These are phyloP conservation scores for Tetrapisispora fleetii DNA, from an alignment of 805 yeast species.

Conservation along the genomic window DNA sequence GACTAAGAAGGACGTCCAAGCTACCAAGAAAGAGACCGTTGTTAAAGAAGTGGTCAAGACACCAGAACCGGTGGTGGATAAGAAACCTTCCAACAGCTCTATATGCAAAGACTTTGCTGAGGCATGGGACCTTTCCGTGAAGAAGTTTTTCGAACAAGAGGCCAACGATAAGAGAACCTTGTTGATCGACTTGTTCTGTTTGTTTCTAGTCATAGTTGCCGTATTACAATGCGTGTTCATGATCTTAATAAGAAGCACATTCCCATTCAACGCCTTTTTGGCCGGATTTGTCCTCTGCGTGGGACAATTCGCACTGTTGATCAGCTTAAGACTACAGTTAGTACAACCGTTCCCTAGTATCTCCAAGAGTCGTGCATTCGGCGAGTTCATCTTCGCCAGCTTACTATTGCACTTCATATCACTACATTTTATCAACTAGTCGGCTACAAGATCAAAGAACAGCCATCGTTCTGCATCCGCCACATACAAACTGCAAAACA, in stretches of 20 bases:
- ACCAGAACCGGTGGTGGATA: not conserved
- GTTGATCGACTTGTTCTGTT: conserved; percentile 70
- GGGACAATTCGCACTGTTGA: conserved; percentile 89
- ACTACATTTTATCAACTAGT: conserved; percentile 76
- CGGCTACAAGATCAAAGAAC: no score
- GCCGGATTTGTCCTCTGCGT: conserved; percentile 90
- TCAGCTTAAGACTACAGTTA: conserved; percentile 69
- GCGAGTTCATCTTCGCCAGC: conserved; percentile 82
- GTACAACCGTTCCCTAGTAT: conserved; percentile 36
- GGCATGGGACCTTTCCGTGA: conserved; percentile 16
- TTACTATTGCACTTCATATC: conserved; percentile 81
- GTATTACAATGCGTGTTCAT: conserved; percentile 71
- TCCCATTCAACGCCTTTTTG: conserved; percentile 94
- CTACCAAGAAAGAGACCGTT: not conserved
- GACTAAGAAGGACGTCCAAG: not conserved
- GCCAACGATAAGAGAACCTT: conserved; percentile 37
- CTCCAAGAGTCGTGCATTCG: conserved; percentile 59
- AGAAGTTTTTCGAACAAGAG: conserved; percentile 22
- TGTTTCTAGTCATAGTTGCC: conserved; percentile 65
- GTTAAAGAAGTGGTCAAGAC: conserved; percentile 1
- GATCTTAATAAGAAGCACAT: conserved; percentile 61
- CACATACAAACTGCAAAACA: no score
- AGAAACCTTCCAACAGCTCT: conserved; percentile 4
- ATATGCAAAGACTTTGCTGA: conserved; percentile 20
- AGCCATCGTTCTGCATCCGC: no score